Evolutionary conservation across 352 stramenopile genomes (phyloP).

Genomic region (Pythium periplocum): DNA sequence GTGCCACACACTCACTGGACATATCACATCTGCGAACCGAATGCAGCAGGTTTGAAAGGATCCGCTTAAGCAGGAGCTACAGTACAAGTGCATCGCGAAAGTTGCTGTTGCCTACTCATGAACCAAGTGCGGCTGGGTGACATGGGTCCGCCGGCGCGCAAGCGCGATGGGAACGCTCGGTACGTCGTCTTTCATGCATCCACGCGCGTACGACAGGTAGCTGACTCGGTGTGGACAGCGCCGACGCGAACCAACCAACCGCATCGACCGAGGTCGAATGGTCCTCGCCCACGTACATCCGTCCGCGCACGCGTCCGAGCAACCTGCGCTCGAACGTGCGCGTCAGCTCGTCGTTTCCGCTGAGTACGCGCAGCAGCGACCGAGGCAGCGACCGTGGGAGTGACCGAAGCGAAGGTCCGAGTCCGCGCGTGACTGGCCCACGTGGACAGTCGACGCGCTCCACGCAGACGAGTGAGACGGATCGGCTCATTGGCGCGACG

Average conservation of each 20-base stretch:
- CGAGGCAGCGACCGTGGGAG: constrained; percentile 9
- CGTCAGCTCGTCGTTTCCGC: constrained; percentile 27
- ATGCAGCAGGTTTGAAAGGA: too few species aligned
- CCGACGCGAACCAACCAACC: background rate
- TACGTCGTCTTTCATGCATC: too few species aligned
- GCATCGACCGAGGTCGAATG: constrained; percentile 11
- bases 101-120: too few species aligned
- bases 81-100: too few species aligned
- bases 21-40: too few species aligned
- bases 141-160: too few species aligned
- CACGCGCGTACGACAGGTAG: too few species aligned
- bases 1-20: too few species aligned
- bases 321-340: constrained; percentile 34
- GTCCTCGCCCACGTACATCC: constrained; percentile 34
- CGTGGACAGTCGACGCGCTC: constrained; percentile 13
- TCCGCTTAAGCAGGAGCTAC: too few species aligned
- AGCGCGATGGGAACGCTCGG: too few species aligned
- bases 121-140: too few species aligned
- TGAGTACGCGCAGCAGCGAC: constrained; percentile 11
- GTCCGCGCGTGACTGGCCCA: constrained; percentile 4
- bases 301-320: constrained; percentile 30
- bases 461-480: constrained; percentile 5
- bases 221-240: too few species aligned
- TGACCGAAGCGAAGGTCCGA: constrained; percentile 8
- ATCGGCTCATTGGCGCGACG: background rate